Conservation (phyloP, 179 eudicot species). For the Corrigiola litoralis region DNA sequence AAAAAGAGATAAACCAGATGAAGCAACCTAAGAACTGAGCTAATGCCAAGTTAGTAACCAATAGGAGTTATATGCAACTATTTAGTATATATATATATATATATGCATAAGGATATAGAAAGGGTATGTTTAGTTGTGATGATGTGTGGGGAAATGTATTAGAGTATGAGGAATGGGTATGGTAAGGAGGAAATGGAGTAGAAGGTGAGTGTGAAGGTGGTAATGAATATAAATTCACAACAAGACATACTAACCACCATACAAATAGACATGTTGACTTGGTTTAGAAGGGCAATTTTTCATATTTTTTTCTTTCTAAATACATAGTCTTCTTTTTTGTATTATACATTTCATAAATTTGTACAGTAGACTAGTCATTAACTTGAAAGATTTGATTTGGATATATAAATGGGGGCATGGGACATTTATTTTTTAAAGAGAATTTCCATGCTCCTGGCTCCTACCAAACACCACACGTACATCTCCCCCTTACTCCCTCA, state of each 20-base stretch:
- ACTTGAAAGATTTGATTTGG: conserved; percentile 18
- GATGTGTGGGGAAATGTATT: conserved; percentile 20
- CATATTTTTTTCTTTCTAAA: neutral
- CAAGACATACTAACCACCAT: conserved; percentile 29
- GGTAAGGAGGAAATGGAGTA: conserved; percentile 23
- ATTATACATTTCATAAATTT: conserved; percentile 13
- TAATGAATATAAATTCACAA: conserved; percentile 19
- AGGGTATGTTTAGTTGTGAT: neutral
- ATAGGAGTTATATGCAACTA: neutral
- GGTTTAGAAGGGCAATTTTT: conserved; percentile 1
- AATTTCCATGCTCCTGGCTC: neutral
- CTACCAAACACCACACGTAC: conserved; percentile 36
- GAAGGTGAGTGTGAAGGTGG: conserved; percentile 24
- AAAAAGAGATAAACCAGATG: neutral
- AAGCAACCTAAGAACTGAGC: neutral
- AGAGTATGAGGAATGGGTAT: conserved; percentile 4
- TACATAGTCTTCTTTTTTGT: neutral
- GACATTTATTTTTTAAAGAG: conserved; percentile 6
- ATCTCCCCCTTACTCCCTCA: conserved; percentile 19
- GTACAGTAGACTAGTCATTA: conserved; percentile 6
- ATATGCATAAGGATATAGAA: conserved; percentile 2
- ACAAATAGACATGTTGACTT: conserved; percentile 30
- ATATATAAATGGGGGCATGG: conserved; percentile 14
- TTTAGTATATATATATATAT: conserved; percentile 13
- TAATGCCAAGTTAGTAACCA: neutral